Percentiles rank a stretch among this genome's conserved stretches.
These are phyloP conservation scores for Boletus huronensis DNA, from an alignment of 768 basidiomycete species.

Conservation along the genomic window DNA sequence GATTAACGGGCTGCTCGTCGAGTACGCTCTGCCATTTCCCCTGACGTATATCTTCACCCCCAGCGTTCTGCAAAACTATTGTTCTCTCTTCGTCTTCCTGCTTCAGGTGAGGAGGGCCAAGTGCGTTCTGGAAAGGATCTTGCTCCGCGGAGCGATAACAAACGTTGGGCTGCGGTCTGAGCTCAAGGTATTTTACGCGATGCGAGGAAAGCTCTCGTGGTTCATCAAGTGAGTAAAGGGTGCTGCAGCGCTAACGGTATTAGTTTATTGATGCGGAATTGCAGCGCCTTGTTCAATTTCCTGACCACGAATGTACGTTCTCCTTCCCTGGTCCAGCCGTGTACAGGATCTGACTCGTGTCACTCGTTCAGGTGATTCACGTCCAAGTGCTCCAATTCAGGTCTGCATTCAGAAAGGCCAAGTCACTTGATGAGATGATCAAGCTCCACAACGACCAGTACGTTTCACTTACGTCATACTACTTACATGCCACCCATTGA, in stretches of 20 bases:
- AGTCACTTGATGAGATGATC: conserved; percentile 77
- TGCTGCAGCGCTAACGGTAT: not conserved
- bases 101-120: conserved; percentile 75
- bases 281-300: conserved; percentile 64
- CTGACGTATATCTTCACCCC: conserved; percentile 75
- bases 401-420: conserved; percentile 45
- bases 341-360: not conserved
- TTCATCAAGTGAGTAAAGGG: conserved; percentile 68
- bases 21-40: conserved; percentile 81
- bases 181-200: conserved; percentile 70
- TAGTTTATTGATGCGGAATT: not conserved
- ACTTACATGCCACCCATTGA: not conserved
- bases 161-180: conserved; percentile 38
- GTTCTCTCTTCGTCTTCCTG: conserved; percentile 66
- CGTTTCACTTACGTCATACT: conserved; percentile 22
- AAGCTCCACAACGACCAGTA: conserved; percentile 66
- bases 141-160: conserved; percentile 52
- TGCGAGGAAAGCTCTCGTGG: conserved; percentile 78
- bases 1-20: conserved; percentile 64
- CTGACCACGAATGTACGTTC: conserved; percentile 64
- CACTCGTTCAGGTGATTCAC: conserved; percentile 57
- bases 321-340: not conserved
- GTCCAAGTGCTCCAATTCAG: conserved; percentile 60
- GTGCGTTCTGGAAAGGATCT: conserved; percentile 62
- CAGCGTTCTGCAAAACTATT: conserved; percentile 51